These are phyloP conservation scores for Parsonsia alboflavescens DNA, from an alignment of 257 asterid genomes.

Conservation along the genomic window DNA sequence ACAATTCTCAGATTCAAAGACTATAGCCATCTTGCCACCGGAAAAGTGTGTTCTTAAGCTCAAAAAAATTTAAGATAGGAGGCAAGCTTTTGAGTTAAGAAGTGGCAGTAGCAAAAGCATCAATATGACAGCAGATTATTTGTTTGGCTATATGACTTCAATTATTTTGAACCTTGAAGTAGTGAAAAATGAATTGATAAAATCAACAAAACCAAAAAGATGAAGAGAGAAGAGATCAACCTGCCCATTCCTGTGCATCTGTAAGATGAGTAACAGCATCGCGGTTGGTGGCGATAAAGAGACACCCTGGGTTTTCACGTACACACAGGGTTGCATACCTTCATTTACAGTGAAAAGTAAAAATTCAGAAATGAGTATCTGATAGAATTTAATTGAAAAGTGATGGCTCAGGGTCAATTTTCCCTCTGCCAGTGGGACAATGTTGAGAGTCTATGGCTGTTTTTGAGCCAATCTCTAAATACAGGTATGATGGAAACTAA, in stretches of 20 bases:
- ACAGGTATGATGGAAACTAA: background rate
- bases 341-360: slow-evolving; percentile 21
- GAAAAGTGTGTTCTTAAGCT: background rate
- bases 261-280: slow-evolving; percentile 99
- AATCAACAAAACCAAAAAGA: background rate
- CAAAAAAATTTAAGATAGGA: background rate
- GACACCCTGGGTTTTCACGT: slow-evolving; percentile 96
- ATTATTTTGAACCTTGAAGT: background rate
- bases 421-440: background rate
- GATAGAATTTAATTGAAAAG: background rate
- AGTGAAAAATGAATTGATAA: background rate
- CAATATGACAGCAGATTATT: background rate
- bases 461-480: background rate
- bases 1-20: background rate
- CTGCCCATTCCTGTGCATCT: slow-evolving; percentile 99
- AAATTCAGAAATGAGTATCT: background rate
- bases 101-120: background rate
- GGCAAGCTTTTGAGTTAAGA: background rate
- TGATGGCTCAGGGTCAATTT: background rate
- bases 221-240: slow-evolving; percentile 27
- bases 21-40: background rate
- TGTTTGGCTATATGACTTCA: background rate
- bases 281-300: slow-evolving; percentile 93
- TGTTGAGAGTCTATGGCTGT: background rate
- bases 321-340: slow-evolving; percentile 97